Conservation (phyloP, 2,329 filamentous ascomycete species). For the Diaporthe sp. region DNA sequence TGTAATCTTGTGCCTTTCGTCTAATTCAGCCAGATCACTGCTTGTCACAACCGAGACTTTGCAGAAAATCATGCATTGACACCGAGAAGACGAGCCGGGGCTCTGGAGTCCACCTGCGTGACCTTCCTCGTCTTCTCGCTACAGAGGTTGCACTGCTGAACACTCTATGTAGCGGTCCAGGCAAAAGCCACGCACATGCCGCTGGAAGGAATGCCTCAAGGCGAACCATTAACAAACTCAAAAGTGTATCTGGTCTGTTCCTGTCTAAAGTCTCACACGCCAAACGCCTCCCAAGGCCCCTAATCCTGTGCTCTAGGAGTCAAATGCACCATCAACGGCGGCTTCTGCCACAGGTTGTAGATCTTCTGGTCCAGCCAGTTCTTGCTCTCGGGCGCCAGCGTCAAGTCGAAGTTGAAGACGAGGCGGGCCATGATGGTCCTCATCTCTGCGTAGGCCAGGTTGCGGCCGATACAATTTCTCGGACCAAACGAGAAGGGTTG, state of each 20-base stretch:
- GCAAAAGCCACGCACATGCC: not conserved
- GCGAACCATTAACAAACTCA: not conserved
- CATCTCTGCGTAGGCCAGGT: slow-evolving; percentile 53
- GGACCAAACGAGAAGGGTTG: slow-evolving; percentile 49
- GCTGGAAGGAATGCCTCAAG: accelerated
- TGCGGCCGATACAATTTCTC: slow-evolving; percentile 49
- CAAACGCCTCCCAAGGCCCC: not conserved
- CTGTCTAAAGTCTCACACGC: not conserved
- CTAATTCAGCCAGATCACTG: not conserved
- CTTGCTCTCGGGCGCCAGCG: slow-evolving; percentile 43
- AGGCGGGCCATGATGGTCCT: slow-evolving; percentile 50
- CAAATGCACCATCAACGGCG: slow-evolving; percentile 46
- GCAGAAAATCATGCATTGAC: no score
- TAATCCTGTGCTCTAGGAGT: not conserved
- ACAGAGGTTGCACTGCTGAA: not conserved
- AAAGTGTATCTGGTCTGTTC: no score
- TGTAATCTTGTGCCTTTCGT: not conserved
- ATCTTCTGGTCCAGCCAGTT: slow-evolving; percentile 47
- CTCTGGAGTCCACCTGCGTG: no score
- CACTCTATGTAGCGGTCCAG: not conserved
- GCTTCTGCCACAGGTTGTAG: slow-evolving; percentile 47
- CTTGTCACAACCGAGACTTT: not conserved
- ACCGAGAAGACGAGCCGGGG: not conserved
- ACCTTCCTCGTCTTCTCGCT: not conserved
- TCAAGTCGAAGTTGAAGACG: slow-evolving; percentile 51